Evolutionary conservation across 2,329 filamentous ascomycete genomes (phyloP).

Genomic region (Monosporascus ibericus): DNA sequence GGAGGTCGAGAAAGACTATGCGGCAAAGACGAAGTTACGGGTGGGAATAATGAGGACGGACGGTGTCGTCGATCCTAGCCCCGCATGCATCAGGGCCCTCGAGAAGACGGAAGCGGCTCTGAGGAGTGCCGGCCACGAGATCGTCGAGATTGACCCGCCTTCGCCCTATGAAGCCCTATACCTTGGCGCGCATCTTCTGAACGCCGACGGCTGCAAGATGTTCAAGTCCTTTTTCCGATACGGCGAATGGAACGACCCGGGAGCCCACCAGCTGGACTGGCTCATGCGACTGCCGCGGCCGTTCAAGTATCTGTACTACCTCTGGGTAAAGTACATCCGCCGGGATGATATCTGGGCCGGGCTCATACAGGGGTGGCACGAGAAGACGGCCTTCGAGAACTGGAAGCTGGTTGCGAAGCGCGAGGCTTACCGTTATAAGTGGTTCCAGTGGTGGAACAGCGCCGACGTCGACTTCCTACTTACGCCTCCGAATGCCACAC

Average conservation of each 20-base stretch:
- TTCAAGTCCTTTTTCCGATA: conserved; percentile 71
- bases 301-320: conserved; percentile 78
- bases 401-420: conserved; percentile 75
- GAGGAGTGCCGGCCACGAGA: conserved; percentile 65
- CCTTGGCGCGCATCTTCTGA: conserved; percentile 74
- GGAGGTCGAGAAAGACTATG: conserved; percentile 52
- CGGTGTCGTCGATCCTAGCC: conserved; percentile 77
- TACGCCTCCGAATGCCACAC: conserved; percentile 82
- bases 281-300: conserved; percentile 69
- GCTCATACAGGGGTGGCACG: conserved; percentile 65
- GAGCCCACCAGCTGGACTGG: conserved; percentile 67
- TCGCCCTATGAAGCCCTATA: conserved; percentile 68
- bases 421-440: conserved; percentile 69
- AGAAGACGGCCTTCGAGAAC: conserved; percentile 69
- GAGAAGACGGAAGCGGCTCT: conserved; percentile 66
- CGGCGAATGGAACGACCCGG: conserved; percentile 74
- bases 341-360: conserved; percentile 73
- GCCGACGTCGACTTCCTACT: conserved; percentile 71
- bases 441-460: conserved; percentile 81
- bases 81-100: conserved; percentile 74
- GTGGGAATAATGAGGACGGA: conserved; percentile 76
- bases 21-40: conserved; percentile 56
- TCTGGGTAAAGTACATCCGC: conserved; percentile 81
- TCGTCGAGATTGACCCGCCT: conserved; percentile 59
- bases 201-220: conserved; percentile 75